phyloP scores from a whole-genome alignment of 83 land plant species.

The Picea mariana region DNA sequence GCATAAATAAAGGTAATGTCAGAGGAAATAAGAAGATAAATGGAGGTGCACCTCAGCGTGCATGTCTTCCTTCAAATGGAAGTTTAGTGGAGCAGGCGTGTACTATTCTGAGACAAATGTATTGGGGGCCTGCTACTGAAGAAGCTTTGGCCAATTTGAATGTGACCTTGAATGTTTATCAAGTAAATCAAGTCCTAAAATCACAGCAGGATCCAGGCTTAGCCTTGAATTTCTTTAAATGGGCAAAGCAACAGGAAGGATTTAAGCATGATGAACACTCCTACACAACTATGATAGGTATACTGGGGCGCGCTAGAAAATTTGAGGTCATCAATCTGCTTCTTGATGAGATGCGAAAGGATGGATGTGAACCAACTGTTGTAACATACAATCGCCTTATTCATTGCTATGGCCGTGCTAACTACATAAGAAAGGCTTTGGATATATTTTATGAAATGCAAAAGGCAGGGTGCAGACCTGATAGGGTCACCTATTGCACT shows the following conservation, averaged over 20 bases:
- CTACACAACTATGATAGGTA: constrained; percentile 96
- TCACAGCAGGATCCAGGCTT: constrained; percentile 60
- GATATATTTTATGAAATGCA: constrained; percentile 78
- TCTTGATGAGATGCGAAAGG: constrained; percentile 82
- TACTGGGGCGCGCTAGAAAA: constrained; percentile 83
- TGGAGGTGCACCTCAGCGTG: constrained; percentile 10
- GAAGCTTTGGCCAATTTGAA: constrained; percentile 56
- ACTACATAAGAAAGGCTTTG: constrained; percentile 69
- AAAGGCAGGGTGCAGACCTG: constrained; percentile 74
- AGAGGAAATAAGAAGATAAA: constrained; percentile 7
- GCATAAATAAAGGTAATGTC: constrained; percentile 3
- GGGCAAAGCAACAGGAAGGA: constrained; percentile 82
- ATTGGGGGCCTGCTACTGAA: constrained; percentile 71
- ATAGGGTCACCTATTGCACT: constrained; percentile 91
- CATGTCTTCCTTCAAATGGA: constrained; percentile 18
- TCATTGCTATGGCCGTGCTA: constrained; percentile 94
- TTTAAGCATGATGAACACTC: constrained; percentile 91
- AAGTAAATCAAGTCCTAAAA: constrained; percentile 92
- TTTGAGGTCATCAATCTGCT: constrained; percentile 62
- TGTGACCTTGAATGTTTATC: constrained; percentile 69
- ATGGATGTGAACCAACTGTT: constrained; percentile 87
- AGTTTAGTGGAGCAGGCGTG: constrained; percentile 56
- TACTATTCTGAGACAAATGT: constrained; percentile 51
- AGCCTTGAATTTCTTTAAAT: constrained; percentile 81
- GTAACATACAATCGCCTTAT: constrained; percentile 97